Evolutionary conservation across 2,329 filamentous ascomycete genomes (phyloP), one percentile per base, ranked within the genome.

Genomic region (Ceratocystis huliohia): DNA sequence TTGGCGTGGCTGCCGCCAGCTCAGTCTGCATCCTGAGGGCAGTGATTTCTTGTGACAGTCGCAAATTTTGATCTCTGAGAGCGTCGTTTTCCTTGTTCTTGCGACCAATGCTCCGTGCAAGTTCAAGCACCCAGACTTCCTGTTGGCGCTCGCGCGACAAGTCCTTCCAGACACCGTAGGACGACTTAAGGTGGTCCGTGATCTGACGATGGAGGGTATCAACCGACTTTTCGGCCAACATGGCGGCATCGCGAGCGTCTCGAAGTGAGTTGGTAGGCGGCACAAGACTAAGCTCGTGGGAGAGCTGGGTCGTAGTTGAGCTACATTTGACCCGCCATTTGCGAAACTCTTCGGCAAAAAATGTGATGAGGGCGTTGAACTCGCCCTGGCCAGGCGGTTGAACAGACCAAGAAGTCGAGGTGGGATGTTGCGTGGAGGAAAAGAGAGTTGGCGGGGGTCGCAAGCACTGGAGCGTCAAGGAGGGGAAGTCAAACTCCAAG

Each of bases 401-500:
- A 41, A 96, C 83, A 0, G 91, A 91, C 85, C 93, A 96, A 0
- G 90, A 94, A 2, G 86, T 84, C 22, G 84, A 80, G 0, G 88
- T 90, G 1, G 91, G 80, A 72, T 95, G 88, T 37, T 91, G 90
- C 5, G 87, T 89, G 0, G 87, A 84, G 8, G 89, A 88, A 76
- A 92, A 93, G 5, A 96, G 80, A 0, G 90, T 94, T 3, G 89
- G 86, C 2, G 92, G 91, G 8, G 89, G 81, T 45, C 88, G 84
- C 0, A 97, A 84, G 70, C 93, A 87, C 69, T 88, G 89, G 10
- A 96, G 82, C 45, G 88, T 91, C 50, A 97, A 81, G 5, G 88
- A 86, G 5, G 92, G 91, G 72, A 96, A 96, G 68, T 91, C 91
- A 73, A 96, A 84, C 4, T 88, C 81, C 68, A 92, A 84, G 44